Conservation (phyloP, 2,329 filamentous ascomycete genomes). For the Penicillium sclerotigenum region DNA sequence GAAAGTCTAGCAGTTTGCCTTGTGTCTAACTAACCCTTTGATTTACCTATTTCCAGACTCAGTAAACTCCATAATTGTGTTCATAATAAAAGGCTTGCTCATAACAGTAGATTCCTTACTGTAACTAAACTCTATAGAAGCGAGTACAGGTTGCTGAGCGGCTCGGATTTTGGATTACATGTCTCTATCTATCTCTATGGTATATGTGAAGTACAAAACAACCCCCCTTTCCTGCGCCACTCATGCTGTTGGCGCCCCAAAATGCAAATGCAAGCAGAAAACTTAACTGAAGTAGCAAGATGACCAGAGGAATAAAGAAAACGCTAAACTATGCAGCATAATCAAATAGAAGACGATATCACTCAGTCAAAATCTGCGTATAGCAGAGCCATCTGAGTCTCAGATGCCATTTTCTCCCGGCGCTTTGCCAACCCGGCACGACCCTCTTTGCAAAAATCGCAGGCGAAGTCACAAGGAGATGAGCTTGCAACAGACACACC, state of each 20-base stretch:
- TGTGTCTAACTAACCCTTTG: slow-evolving; percentile 1
- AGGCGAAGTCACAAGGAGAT: slow-evolving; percentile 68
- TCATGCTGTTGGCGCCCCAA: background rate
- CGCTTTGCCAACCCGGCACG: slow-evolving; percentile 54
- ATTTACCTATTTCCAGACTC: background rate
- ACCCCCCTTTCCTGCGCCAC: background rate
- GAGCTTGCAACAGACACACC: slow-evolving; percentile 3
- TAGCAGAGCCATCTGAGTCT: slow-evolving; percentile 11
- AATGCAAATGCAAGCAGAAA: background rate
- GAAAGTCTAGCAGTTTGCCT: slow-evolving; percentile 2
- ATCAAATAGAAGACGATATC: background rate
- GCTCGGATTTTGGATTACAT: background rate
- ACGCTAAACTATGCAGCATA: background rate
- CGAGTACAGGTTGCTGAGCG: background rate
- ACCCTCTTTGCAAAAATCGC: slow-evolving; percentile 73
- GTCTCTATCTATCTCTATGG: background rate
- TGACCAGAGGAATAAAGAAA: background rate
- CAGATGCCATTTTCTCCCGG: slow-evolving; percentile 43
- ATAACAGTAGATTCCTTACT: background rate
- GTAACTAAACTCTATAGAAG: background rate
- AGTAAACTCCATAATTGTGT: slow-evolving; percentile 4
- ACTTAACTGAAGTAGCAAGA: background rate
- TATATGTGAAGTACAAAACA: background rate
- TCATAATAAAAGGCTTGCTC: slow-evolving; percentile 4
- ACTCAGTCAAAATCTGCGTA: slow-evolving; percentile 2